Base-by-base conservation (phyloP, 176 grass and related monocot genomes). In the Leersia perrieri region DNA sequence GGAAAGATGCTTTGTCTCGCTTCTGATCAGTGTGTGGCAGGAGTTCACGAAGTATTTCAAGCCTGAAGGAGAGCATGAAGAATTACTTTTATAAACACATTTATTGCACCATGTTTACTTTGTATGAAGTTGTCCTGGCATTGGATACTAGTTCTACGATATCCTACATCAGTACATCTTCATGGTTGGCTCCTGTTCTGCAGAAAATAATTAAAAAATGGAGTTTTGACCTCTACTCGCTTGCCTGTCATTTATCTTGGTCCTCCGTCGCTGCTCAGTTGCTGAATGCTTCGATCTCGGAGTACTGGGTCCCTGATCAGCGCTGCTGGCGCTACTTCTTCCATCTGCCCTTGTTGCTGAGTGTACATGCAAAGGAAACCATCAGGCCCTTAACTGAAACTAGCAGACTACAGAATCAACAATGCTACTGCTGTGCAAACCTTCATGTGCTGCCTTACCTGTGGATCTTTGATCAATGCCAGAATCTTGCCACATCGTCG, bases 241-340 rank as follows among this genome's bases (percentile, higher is more conserved):
- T 86, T 90, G 87, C 96, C 93, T 99, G 84, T 99, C 96, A 87
- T 99, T 99, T 79, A 99, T 99, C 82, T 99, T 99, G 76, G 90
- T 93, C 79, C 96, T 84, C 55, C 96, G 45, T 25, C 90, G 87
- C 47, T 99, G 96, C 87, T 99, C 96, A 1, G 93, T 95, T 0
- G 96, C 96, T 4, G 96, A 99, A 63, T 99, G 96, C 79, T 99
- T 99, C 22, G 96, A 95, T 85, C 88, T 93, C 5, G 93, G 93
- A 1, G 88, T 99, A 82, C n/a, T 83, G 57, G 93, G 88, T 28
- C 84, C 85, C 49, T 98, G 92, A 80, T 98, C 95, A 6, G 25
- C 86, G 7, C 92, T 94, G 32, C 90, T 91, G 66, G 77, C 83
- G 57, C 88, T 93, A 76, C 92, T 91, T 33, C 89, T 91, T 33